Conservation (phyloP, 768 basidiomycete species). For the Serendipita vermifera region DNA sequence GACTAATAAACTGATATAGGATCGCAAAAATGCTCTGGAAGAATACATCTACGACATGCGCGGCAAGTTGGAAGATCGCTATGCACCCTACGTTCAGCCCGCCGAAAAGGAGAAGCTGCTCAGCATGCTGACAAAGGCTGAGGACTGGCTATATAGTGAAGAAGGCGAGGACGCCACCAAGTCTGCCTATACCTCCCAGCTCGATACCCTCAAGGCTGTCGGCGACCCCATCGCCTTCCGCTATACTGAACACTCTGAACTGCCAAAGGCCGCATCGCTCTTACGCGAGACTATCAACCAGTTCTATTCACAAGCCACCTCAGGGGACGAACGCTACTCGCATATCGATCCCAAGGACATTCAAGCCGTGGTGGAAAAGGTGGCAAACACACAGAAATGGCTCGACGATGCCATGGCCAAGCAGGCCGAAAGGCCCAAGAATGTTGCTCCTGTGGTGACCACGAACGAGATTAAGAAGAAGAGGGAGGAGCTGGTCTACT, state of each 20-base stretch:
- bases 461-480: slow-evolving; percentile 77
- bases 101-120: slow-evolving; percentile 71
- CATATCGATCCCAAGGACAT: slow-evolving; percentile 89
- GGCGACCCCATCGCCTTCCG: slow-evolving; percentile 81
- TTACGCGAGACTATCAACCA: slow-evolving; percentile 82
- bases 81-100: slow-evolving; percentile 57
- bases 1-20: slow-evolving; percentile 32
- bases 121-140: slow-evolving; percentile 55
- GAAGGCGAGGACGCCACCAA: slow-evolving; percentile 94
- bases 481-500: slow-evolving; percentile 84
- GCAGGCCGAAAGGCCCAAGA: slow-evolving; percentile 83
- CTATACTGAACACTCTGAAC: slow-evolving; percentile 70
- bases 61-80: slow-evolving; percentile 81
- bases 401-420: slow-evolving; percentile 80
- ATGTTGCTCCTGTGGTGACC: slow-evolving; percentile 72
- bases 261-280: slow-evolving; percentile 53
- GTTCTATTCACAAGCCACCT: slow-evolving; percentile 74
- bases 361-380: slow-evolving; percentile 75
- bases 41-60: slow-evolving; percentile 97
- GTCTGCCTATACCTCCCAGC: slow-evolving; percentile 77
- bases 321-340: slow-evolving; percentile 67
- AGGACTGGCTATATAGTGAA: slow-evolving; percentile 96
- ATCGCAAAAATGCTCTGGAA: slow-evolving; percentile 96
- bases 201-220: slow-evolving; percentile 70
- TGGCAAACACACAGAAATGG: slow-evolving; percentile 87